These are phyloP conservation scores for Brassica rapa DNA, from an alignment of 345 rosid species.

Conservation along the genomic window DNA sequence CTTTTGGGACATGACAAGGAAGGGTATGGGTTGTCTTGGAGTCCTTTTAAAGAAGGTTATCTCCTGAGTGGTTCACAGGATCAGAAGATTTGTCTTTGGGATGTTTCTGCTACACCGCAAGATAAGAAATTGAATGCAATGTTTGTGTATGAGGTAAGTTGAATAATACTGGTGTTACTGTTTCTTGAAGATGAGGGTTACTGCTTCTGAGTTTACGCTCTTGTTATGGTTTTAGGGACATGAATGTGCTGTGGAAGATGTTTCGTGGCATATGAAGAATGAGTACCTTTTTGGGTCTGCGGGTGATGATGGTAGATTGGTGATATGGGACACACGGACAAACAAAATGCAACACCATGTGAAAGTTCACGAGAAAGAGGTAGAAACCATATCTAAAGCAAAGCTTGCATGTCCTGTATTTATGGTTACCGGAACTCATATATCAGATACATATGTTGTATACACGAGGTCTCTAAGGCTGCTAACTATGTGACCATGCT, in stretches of 20 bases:
- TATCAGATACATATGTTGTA: background rate
- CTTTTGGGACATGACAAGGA: conserved; percentile 85
- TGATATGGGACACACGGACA: conserved; percentile 87
- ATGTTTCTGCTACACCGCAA: conserved; percentile 57
- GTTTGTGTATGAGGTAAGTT: conserved; percentile 69
- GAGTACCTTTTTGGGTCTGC: conserved; percentile 85
- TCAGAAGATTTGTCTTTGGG: conserved; percentile 84
- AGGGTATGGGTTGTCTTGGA: conserved; percentile 97
- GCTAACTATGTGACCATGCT: background rate
- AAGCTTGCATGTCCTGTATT: background rate
- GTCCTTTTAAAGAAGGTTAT: conserved; percentile 76
- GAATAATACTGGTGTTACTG: background rate
- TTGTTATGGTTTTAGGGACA: conserved; percentile 58
- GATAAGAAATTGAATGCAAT: conserved; percentile 64
- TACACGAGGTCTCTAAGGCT: background rate
- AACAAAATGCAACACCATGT: conserved; percentile 61
- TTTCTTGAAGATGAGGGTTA: background rate
- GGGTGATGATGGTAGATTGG: conserved; percentile 78
- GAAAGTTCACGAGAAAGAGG: conserved; percentile 91
- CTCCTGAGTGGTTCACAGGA: conserved; percentile 93
- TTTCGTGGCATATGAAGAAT: conserved; percentile 86
- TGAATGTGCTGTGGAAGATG: conserved; percentile 74
- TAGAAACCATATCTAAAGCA: conserved; percentile 18
- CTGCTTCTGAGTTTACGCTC: conserved; percentile 8
- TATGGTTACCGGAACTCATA: background rate